These are phyloP conservation scores for Lepiota brunneoincarnata DNA, from an alignment of 768 basidiomycete species.

Conservation along the genomic window DNA sequence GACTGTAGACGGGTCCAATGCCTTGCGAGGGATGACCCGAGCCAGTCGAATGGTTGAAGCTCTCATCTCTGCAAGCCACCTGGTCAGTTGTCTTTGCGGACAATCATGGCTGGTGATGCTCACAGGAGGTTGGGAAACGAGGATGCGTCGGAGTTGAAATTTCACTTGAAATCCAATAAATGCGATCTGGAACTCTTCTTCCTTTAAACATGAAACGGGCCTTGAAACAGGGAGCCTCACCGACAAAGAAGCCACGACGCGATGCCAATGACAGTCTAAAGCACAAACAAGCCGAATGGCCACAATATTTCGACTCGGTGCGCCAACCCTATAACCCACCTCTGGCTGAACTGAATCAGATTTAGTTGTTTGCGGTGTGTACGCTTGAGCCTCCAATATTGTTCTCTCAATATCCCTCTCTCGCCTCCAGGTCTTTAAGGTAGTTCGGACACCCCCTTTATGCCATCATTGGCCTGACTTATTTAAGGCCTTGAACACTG, in stretches of 20 bases:
- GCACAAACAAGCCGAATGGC: conserved; percentile 38
- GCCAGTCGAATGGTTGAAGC: conserved; percentile 32
- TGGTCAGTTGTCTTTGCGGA: no score
- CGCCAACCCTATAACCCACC: conserved; percentile 21
- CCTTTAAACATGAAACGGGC: conserved; percentile 1
- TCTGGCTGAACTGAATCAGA: not conserved
- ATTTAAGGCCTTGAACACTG: conserved; percentile 78
- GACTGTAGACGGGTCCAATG: conserved; percentile 24
- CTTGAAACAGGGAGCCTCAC: not conserved
- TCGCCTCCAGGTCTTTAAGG: conserved; percentile 55
- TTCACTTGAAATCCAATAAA: conserved; percentile 1
- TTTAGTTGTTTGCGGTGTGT: conserved; percentile 8
- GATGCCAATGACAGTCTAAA: not conserved
- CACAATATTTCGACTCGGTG: conserved; percentile 60
- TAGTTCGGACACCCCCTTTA: conserved; percentile 21
- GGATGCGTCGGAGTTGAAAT: conserved; percentile 8
- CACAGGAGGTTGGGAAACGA: not conserved
- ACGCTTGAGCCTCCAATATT: no score
- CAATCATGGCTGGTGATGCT: not conserved
- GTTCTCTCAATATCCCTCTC: not conserved
- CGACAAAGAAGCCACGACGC: conserved; percentile 2
- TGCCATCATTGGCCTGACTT: not conserved
- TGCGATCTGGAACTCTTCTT: conserved; percentile 1
- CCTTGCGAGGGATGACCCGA: conserved; percentile 33
- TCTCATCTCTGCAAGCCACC: conserved; percentile 31